A percentile compares a stretch with the other conserved stretches of the same genome.
Conservation (phyloP, 768 basidiomycete genomes). For the Calocera cornea region DNA sequence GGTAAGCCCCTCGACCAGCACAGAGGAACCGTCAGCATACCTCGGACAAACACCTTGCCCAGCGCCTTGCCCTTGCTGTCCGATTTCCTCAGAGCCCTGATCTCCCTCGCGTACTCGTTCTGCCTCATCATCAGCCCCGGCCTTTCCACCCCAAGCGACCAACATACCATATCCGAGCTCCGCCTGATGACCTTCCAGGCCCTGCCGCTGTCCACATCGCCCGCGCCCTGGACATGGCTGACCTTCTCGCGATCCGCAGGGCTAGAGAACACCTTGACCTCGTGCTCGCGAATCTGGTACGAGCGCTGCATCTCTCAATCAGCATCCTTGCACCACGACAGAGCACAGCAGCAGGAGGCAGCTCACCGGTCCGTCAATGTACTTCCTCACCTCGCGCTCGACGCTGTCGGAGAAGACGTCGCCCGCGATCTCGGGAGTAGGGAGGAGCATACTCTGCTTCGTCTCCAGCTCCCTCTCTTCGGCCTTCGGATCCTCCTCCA, state of each 20-base stretch:
- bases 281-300: conserved; percentile 71
- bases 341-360: conserved; percentile 5
- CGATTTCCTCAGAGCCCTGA: conserved; percentile 63
- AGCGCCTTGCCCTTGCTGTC: conserved; percentile 67
- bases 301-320: too few relatives aligned
- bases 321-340: too few relatives aligned
- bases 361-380: conserved; percentile 26
- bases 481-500: conserved; percentile 28
- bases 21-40: conserved; percentile 28
- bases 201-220: conserved; percentile 64
- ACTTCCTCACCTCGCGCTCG: conserved; percentile 50
- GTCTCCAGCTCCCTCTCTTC: conserved; percentile 21
- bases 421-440: not conserved
- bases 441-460: conserved; percentile 39
- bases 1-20: not conserved
- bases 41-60: conserved; percentile 91
- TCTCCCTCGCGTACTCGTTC: conserved; percentile 91
- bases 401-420: conserved; percentile 25
- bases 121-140: conserved; percentile 22
- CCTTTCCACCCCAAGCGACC: not conserved
- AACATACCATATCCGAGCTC: conserved; percentile 83
- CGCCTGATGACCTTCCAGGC: conserved; percentile 81
- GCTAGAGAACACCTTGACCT: conserved; percentile 65
- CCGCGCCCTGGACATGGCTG: conserved; percentile 55
- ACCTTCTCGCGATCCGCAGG: conserved; percentile 53